These are phyloP conservation scores for Berberis thunbergii DNA, from an alignment of 164 flowering plant genomes.

Conservation along the genomic window DNA sequence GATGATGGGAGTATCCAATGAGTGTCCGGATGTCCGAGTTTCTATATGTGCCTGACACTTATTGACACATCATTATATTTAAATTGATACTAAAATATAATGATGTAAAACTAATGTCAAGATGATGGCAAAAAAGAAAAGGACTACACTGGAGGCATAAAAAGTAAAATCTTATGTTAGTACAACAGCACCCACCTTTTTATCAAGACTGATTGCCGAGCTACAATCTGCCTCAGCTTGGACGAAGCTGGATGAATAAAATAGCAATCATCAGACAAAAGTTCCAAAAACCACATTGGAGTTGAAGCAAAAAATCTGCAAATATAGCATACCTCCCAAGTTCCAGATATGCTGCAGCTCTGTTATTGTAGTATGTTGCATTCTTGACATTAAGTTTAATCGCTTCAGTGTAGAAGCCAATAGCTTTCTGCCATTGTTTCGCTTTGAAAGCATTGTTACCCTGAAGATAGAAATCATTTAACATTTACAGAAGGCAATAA, in stretches of 20 bases:
- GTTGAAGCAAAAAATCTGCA: not conserved
- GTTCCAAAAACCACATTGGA: not conserved
- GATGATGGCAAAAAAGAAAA: not conserved
- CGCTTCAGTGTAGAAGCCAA: slow-evolving; percentile 77
- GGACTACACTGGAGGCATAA: not conserved
- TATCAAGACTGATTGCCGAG: slow-evolving; percentile 70
- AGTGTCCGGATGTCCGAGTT: too few species aligned
- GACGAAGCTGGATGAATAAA: slow-evolving; percentile 41
- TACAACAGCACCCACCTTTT: slow-evolving; percentile 44
- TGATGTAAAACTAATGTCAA: not conserved
- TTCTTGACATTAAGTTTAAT: slow-evolving; percentile 62
- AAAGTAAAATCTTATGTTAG: not conserved
- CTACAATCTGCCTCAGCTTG: slow-evolving; percentile 92
- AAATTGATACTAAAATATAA: too few species aligned
- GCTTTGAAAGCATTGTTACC: slow-evolving; percentile 91
- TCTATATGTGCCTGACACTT: too few species aligned
- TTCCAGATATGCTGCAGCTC: slow-evolving; percentile 95
- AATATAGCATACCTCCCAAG: slow-evolving; percentile 44
- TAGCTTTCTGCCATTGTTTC: slow-evolving; percentile 83
- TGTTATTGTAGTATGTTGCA: slow-evolving; percentile 89
- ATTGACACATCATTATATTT: too few species aligned
- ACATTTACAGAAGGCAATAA: not conserved
- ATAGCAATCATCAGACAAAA: slow-evolving; percentile 1
- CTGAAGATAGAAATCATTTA: slow-evolving; percentile 21
- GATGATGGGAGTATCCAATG: too few species aligned